Evolutionary conservation across 805 yeast genomes (phyloP).

Genomic region (Teunomyces atbi): DNA sequence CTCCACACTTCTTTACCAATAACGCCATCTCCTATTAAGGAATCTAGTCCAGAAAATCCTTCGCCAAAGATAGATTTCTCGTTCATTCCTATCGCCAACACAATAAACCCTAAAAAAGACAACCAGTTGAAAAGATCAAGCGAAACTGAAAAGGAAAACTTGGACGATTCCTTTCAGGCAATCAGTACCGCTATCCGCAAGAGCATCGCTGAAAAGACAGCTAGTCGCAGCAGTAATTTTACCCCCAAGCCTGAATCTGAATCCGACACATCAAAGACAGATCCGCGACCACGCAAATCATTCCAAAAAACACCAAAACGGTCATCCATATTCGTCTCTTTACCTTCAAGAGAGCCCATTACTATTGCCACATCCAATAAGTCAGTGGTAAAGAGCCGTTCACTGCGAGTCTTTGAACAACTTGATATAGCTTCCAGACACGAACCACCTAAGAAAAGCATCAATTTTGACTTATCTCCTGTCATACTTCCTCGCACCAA

Average conservation of each 20-base stretch:
- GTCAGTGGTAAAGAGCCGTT: slow-evolving; percentile 9
- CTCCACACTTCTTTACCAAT: neutral
- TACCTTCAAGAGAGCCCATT: slow-evolving; percentile 41
- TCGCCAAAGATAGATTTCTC: slow-evolving; percentile 22
- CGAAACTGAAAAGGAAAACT: neutral
- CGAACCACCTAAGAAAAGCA: slow-evolving; percentile 5
- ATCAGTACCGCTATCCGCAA: slow-evolving; percentile 47
- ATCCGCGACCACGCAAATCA: slow-evolving; percentile 7
- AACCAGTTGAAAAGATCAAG: slow-evolving; percentile 1
- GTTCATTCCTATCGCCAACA: slow-evolving; percentile 20
- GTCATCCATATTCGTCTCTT: slow-evolving; percentile 33
- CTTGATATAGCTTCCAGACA: slow-evolving; percentile 12
- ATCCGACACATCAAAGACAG: neutral
- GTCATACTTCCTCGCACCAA: neutral
- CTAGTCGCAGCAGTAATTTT: slow-evolving; percentile 6
- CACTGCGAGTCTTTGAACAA: slow-evolving; percentile 18
- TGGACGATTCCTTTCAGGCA: slow-evolving; percentile 46
- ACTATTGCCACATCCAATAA: slow-evolving; percentile 12
- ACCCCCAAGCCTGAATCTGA: neutral
- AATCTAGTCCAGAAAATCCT: neutral
- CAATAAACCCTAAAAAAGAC: slow-evolving; percentile 12
- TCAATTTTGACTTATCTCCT: slow-evolving; percentile 1
- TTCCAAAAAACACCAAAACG: slow-evolving; percentile 27
- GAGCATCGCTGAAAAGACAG: slow-evolving; percentile 38
- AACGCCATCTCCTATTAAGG: slow-evolving; percentile 6